Evolutionary conservation across 2,329 filamentous ascomycete species (phyloP).

Genomic region (Elsinoe necatrix): DNA sequence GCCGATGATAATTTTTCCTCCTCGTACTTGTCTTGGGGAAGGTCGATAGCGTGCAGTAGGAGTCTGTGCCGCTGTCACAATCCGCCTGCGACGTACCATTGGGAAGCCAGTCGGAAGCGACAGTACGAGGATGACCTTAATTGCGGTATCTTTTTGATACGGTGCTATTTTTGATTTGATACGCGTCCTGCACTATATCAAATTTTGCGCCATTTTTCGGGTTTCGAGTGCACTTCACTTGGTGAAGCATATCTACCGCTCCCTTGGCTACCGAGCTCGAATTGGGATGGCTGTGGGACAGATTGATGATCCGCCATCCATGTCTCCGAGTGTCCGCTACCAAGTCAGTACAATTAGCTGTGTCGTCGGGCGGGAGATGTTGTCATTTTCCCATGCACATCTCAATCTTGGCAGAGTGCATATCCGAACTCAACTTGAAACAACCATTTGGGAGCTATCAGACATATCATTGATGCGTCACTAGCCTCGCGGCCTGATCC

Average conservation of each 20-base stretch:
- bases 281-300: neutral
- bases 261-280: neutral
- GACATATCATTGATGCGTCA: conserved; percentile 6
- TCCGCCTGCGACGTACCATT: neutral
- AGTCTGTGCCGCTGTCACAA: neutral
- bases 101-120: neutral
- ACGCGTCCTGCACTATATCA: neutral
- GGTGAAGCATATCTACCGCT: neutral
- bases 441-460: neutral
- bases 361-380: neutral
- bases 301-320: neutral
- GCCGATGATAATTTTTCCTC: conserved; percentile 6
- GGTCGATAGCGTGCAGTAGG: neutral
- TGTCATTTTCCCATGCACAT: neutral
- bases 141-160: neutral
- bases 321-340: neutral
- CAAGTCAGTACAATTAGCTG: neutral
- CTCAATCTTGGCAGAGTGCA: neutral
- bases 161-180: conserved; percentile 1
- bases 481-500: neutral
- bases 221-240: neutral
- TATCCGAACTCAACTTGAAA: conserved; percentile 7
- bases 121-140: neutral
- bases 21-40: neutral
- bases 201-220: neutral